Evolutionary conservation across 371 early-diverging fungal genomes (phyloP).

Genomic region (Rhizopus sp.): DNA sequence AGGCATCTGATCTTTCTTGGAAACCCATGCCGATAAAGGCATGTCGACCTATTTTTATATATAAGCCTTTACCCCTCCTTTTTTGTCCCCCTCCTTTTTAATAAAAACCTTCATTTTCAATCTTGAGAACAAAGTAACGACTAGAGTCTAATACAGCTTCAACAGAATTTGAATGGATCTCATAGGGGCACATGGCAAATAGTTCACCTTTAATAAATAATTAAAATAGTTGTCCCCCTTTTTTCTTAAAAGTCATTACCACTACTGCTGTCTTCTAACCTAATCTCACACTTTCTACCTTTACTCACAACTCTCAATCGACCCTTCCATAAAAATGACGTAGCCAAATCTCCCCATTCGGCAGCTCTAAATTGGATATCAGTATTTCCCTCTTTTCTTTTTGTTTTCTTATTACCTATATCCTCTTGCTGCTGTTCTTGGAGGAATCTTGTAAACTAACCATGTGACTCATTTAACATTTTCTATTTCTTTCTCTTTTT

Average conservation of each 20-base stretch:
- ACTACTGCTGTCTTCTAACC: slow-evolving; percentile 77
- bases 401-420: slow-evolving; percentile 55
- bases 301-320: slow-evolving; percentile 75
- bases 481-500: neutral
- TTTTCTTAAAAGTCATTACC: slow-evolving; percentile 31
- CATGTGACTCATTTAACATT: neutral
- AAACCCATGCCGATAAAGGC: slow-evolving; percentile 93
- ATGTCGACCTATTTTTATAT: slow-evolving; percentile 57
- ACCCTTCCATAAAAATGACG: slow-evolving; percentile 79
- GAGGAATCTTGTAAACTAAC: slow-evolving; percentile 80
- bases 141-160: slow-evolving; percentile 90
- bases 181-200: slow-evolving; percentile 85
- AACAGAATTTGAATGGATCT: slow-evolving; percentile 69
- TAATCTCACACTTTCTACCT: slow-evolving; percentile 72
- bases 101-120: slow-evolving; percentile 72
- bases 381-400: slow-evolving; percentile 1
- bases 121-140: slow-evolving; percentile 90
- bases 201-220: slow-evolving; percentile 65
- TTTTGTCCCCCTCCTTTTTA: neutral
- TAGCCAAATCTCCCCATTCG: slow-evolving; percentile 85
- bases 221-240: neutral
- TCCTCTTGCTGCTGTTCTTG: slow-evolving; percentile 73
- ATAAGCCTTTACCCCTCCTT: neutral
- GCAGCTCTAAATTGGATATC: slow-evolving; percentile 57
- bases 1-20: slow-evolving; percentile 83